A percentile compares a stretch with the other conserved stretches of the same genome.
Evolutionary conservation across 2,329 filamentous ascomycete species (phyloP).

Genomic region (Pseudovirgaria hyperparasitica): DNA sequence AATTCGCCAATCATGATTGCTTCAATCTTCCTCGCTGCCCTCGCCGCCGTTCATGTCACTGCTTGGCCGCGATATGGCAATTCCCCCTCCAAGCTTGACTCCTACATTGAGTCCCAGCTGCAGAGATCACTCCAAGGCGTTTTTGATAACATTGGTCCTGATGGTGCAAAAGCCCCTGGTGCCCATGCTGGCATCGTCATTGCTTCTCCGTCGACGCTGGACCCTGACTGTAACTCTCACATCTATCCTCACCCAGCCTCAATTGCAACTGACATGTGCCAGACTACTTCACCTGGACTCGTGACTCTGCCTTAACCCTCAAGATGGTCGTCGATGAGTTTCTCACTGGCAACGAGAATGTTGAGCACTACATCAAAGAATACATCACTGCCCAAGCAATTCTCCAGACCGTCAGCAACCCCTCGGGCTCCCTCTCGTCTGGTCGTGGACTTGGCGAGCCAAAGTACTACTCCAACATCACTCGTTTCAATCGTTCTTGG

Average conservation of each 20-base stretch:
- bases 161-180: constrained; percentile 32
- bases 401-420: constrained; percentile 56
- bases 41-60: too few species aligned
- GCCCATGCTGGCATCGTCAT: constrained; percentile 37
- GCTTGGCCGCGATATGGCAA: too few species aligned
- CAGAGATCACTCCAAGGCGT: constrained; percentile 35
- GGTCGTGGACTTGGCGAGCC: constrained; percentile 52
- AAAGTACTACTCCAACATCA: constrained; percentile 56
- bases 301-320: constrained; percentile 59
- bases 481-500: constrained; percentile 55
- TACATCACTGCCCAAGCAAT: constrained; percentile 56
- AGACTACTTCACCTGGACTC: constrained; percentile 72
- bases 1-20: too few species aligned
- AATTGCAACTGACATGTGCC: constrained; percentile 1
- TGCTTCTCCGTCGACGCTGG: constrained; percentile 37
- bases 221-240: constrained; percentile 37
- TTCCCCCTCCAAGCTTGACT: background rate
- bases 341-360: constrained; percentile 40
- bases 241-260: background rate
- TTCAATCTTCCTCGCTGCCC: too few species aligned
- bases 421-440: constrained; percentile 44
- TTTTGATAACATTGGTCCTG: constrained; percentile 40
- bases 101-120: constrained; percentile 30
- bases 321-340: constrained; percentile 58
- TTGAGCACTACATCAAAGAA: constrained; percentile 51